A percentile compares a stretch with the other conserved stretches of the same genome.
These are phyloP conservation scores for Rhizopogon salebrosus DNA, from an alignment of 768 basidiomycete species.

Conservation along the genomic window DNA sequence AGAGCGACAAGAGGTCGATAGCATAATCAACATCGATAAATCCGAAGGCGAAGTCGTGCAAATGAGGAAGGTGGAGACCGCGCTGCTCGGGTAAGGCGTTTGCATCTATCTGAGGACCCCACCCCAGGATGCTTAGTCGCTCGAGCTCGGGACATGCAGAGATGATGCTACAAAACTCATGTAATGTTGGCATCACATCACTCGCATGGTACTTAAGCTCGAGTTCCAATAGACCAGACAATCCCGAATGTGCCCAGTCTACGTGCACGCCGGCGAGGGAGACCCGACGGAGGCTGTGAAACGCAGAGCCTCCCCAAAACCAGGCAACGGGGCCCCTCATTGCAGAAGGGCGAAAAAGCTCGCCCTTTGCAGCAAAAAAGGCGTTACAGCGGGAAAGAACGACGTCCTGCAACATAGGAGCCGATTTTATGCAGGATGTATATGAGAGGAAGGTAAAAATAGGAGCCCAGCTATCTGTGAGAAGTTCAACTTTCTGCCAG, in stretches of 20 bases:
- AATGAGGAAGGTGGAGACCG: constrained; percentile 22
- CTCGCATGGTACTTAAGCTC: constrained; percentile 53
- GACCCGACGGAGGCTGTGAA: constrained; percentile 34
- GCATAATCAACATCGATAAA: constrained; percentile 39
- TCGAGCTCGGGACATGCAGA: constrained; percentile 32
- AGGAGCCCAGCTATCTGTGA: constrained; percentile 58
- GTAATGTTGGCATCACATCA: constrained; percentile 50
- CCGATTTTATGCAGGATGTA: constrained; percentile 27
- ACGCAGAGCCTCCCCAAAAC: constrained; percentile 30
- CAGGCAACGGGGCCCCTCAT: constrained; percentile 37
- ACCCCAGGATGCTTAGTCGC: constrained; percentile 45
- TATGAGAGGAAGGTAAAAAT: constrained; percentile 46
- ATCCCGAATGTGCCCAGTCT: constrained; percentile 40
- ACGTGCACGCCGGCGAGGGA: constrained; percentile 54
- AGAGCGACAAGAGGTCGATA: constrained; percentile 31
- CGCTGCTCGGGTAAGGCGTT: neutral
- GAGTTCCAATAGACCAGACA: constrained; percentile 39
- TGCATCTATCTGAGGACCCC: constrained; percentile 39
- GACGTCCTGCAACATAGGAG: constrained; percentile 35
- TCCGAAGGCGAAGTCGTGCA: constrained; percentile 36
- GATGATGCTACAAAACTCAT: constrained; percentile 41
- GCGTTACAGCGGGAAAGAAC: constrained; percentile 53
- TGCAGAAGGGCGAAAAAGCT: constrained; percentile 37
- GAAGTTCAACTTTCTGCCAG: constrained; percentile 45
- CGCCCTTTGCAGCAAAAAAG: constrained; percentile 43